Conservation (phyloP, 441 rosid genomes). For the Isatis lusitanica region DNA sequence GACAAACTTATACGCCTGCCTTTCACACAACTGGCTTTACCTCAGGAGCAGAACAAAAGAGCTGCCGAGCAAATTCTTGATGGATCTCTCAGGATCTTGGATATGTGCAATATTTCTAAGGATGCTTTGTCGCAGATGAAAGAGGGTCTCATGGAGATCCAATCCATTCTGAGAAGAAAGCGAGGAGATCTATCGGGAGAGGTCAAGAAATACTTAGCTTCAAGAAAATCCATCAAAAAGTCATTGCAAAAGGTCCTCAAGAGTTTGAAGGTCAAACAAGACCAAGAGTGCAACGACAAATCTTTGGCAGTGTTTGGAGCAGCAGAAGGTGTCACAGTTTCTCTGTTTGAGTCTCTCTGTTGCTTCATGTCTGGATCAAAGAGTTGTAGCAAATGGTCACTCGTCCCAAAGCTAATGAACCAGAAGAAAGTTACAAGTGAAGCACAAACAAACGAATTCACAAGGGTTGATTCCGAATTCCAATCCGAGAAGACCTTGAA, state of each 20-base stretch:
- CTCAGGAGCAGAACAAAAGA: conserved; percentile 24
- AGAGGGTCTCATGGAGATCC: conserved; percentile 32
- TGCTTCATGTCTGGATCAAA: conserved; percentile 36
- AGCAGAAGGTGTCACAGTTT: conserved; percentile 32
- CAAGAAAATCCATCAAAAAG: conserved; percentile 31
- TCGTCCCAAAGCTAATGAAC: conserved; percentile 44
- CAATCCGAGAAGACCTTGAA: conserved; percentile 12
- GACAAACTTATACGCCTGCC: conserved; percentile 43
- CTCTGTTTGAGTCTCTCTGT: conserved; percentile 41
- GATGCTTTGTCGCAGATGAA: conserved; percentile 34
- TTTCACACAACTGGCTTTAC: conserved; percentile 21
- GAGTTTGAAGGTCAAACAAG: conserved; percentile 19
- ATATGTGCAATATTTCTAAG: conserved; percentile 32
- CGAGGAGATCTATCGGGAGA: conserved; percentile 21
- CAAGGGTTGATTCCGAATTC: conserved; percentile 5
- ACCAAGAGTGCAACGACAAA: not conserved
- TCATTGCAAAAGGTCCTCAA: conserved; percentile 27
- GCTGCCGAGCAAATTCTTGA: conserved; percentile 40
- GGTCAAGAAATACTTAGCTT: conserved; percentile 31
- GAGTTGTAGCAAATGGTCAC: conserved; percentile 31
- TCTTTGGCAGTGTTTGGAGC: conserved; percentile 27
- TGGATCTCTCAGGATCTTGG: conserved; percentile 39
- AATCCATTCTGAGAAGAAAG: conserved; percentile 35
- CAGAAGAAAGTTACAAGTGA: conserved; percentile 29
- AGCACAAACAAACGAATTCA: conserved; percentile 27